phyloP scores from a whole-genome alignment of 116 monocot genomes.

The Dioscorea cayenensis region DNA sequence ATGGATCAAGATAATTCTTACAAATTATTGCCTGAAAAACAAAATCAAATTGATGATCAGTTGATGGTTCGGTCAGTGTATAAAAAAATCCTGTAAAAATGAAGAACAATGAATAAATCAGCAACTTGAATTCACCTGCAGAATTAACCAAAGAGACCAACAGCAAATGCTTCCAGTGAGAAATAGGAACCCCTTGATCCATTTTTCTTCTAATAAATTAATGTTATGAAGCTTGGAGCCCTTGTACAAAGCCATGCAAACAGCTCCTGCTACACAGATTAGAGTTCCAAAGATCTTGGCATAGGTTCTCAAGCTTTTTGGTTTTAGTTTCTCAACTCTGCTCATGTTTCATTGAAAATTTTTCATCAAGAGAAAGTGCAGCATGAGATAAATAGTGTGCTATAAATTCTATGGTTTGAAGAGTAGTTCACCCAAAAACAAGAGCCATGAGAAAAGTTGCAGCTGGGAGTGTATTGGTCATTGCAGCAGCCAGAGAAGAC shows the following conservation, averaged over 20 bases:
- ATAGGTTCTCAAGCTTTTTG: conserved; percentile 23
- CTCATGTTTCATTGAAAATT: neutral
- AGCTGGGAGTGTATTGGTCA: conserved; percentile 33
- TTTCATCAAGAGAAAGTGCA: neutral
- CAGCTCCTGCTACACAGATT: conserved; percentile 38
- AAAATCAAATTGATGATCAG: neutral
- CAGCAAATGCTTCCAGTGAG: conserved; percentile 31
- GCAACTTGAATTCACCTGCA: conserved; percentile 21
- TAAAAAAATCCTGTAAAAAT: neutral
- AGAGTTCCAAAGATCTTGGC: conserved; percentile 38
- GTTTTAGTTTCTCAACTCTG: conserved; percentile 34
- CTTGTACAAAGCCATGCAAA: conserved; percentile 24
- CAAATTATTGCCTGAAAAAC: conserved; percentile 30
- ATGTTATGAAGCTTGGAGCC: conserved; percentile 22
- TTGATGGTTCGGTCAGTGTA: neutral
- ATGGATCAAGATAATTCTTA: conserved; percentile 23
- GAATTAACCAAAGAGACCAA: conserved; percentile 54
- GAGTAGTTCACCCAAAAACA: conserved; percentile 24
- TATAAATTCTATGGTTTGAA: neutral
- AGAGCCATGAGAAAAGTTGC: conserved; percentile 53
- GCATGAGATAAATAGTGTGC: neutral
- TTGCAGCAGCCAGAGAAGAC: conserved; percentile 30
- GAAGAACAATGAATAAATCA: neutral
- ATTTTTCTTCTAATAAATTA: conserved; percentile 4
- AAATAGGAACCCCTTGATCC: conserved; percentile 27